Conservation (phyloP, 2,329 filamentous ascomycete species). For the Emergomyces orientalis region DNA sequence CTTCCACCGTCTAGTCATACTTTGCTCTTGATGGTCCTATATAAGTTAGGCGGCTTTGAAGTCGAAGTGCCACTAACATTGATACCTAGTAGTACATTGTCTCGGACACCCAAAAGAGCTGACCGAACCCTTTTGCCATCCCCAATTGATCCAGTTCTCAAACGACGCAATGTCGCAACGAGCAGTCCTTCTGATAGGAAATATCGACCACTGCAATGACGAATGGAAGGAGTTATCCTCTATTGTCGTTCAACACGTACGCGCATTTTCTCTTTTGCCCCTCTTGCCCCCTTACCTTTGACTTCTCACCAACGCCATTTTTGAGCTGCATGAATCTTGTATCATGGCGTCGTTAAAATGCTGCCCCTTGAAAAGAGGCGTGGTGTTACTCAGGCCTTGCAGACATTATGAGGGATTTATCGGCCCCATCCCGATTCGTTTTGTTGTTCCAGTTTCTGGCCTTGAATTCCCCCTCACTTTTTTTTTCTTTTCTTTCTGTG, state of each 20-base stretch:
- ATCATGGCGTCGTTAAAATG: neutral
- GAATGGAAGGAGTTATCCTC: conserved; percentile 38
- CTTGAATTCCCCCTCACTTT: neutral
- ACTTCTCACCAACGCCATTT: neutral
- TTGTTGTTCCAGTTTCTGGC: neutral
- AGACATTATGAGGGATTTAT: neutral
- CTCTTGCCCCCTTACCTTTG: neutral
- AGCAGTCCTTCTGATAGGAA: conserved; percentile 38
- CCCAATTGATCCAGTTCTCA: neutral
- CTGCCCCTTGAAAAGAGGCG: neutral
- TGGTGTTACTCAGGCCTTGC: neutral
- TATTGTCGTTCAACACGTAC: conserved; percentile 34
- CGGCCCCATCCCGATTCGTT: neutral
- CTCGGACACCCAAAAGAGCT: neutral
- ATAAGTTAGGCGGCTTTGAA: neutral
- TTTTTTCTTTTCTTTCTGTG: neutral
- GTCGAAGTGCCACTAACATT: neutral
- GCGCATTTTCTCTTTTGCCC: conserved; percentile 1
- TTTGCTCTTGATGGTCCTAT: neutral
- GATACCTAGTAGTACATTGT: neutral
- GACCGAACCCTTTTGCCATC: neutral
- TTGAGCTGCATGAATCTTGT: neutral
- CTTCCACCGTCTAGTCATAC: neutral
- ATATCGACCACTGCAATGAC: conserved; percentile 34
- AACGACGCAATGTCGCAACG: conserved; percentile 28